Percentiles rank a stretch among this genome's conserved stretches.
Evolutionary conservation across 106 monocot genomes (phyloP).

Genomic region (Posidonia australis): DNA sequence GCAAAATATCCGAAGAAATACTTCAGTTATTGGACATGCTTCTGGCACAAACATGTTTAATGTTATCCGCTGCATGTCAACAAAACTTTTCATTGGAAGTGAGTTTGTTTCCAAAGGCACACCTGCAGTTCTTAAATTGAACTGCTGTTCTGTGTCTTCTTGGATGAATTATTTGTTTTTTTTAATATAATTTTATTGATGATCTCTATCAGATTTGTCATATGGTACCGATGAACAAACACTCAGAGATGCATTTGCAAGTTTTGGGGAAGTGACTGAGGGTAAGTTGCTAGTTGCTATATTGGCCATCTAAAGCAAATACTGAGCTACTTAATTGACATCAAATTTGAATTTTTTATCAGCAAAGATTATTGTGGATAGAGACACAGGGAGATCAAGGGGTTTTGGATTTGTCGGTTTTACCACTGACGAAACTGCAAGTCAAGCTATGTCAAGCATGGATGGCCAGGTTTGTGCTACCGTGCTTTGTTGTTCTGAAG

Average conservation of each 20-base stretch:
- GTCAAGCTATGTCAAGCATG: conserved; percentile 57
- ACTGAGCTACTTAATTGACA: no score
- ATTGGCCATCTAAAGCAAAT: no score
- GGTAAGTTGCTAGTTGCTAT: conserved; percentile 24
- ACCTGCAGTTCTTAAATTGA: no score
- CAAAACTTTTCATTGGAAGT: conserved; percentile 83
- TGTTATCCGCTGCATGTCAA: conserved; percentile 31
- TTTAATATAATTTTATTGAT: neutral
- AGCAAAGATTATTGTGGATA: conserved; percentile 76
- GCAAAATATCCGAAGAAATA: no score
- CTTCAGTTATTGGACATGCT: conserved; percentile 4
- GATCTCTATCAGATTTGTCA: conserved; percentile 51
- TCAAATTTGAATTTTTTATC: neutral
- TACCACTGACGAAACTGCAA: conserved; percentile 50
- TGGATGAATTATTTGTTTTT: neutral
- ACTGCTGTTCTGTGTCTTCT: neutral
- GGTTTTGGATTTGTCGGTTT: conserved; percentile 91
- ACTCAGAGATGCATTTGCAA: conserved; percentile 65
- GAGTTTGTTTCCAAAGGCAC: neutral
- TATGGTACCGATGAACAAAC: conserved; percentile 52
- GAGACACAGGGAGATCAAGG: conserved; percentile 79
- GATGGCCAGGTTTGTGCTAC: conserved; percentile 71
- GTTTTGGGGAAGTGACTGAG: conserved; percentile 75
- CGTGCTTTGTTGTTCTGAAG: no score
- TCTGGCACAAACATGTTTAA: conserved; percentile 27